A percentile compares a stretch with the other conserved stretches of the same genome.
Conservation (phyloP, 768 basidiomycete species). For the Tremella mesenterica region DNA sequence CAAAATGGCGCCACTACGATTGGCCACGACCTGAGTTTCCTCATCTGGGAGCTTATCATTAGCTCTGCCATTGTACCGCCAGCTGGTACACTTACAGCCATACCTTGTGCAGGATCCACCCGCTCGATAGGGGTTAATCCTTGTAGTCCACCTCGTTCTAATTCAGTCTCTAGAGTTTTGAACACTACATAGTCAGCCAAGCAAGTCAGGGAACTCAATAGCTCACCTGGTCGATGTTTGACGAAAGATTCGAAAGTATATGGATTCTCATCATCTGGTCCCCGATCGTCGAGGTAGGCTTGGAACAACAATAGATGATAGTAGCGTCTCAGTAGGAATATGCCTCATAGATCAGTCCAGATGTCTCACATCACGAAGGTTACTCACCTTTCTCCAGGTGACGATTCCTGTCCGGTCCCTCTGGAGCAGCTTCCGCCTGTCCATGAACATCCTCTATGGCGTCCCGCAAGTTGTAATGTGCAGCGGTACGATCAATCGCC, state of each 20-base stretch:
- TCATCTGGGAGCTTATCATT: constrained; percentile 62
- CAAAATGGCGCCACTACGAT: constrained; percentile 73
- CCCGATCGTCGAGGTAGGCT: constrained; percentile 71
- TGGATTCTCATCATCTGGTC: constrained; percentile 54
- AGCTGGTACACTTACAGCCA: constrained; percentile 29
- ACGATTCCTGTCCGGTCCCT: constrained; percentile 59
- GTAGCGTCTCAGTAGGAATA: constrained; percentile 74
- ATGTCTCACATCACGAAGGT: background rate
- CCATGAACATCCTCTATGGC: constrained; percentile 74
- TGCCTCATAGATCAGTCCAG: constrained; percentile 48
- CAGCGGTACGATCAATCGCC: constrained; percentile 72
- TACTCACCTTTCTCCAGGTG: constrained; percentile 63
- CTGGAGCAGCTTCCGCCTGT: constrained; percentile 66
- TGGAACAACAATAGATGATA: constrained; percentile 82
- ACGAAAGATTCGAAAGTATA: constrained; percentile 70
- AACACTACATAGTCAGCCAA: no score
- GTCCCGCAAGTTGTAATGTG: constrained; percentile 75
- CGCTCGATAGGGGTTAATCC: constrained; percentile 75
- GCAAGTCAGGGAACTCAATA: no score
- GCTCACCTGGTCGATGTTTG: constrained; percentile 67
- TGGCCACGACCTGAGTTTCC: constrained; percentile 73
- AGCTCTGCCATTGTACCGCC: background rate
- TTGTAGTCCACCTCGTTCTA: constrained; percentile 65
- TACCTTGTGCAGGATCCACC: constrained; percentile 32
- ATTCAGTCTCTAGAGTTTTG: constrained; percentile 87